phyloP scores from a whole-genome alignment of 164 flowering plant species.

The Vitis rupestris region DNA sequence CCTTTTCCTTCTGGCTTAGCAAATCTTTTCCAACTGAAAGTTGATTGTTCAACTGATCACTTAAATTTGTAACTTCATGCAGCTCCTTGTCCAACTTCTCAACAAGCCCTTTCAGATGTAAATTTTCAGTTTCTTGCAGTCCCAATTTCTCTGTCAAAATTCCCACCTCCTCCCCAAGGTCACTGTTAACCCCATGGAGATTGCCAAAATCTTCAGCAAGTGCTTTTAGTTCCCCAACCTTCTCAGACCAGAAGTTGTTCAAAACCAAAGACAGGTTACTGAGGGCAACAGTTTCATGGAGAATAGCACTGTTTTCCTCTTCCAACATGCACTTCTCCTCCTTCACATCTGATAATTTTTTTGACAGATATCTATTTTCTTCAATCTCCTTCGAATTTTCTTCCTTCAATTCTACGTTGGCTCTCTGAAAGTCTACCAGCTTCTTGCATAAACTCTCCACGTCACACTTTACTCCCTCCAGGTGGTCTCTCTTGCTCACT shows the following conservation, averaged over 20 bases:
- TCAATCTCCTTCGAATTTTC: slow-evolving; percentile 36
- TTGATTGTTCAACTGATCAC: slow-evolving; percentile 37
- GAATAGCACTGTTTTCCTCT: slow-evolving; percentile 44
- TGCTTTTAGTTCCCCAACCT: slow-evolving; percentile 33
- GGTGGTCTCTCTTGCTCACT: slow-evolving; percentile 27
- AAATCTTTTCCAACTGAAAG: slow-evolving; percentile 30
- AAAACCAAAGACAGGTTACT: slow-evolving; percentile 49
- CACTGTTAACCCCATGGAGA: slow-evolving; percentile 34
- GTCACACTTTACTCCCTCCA: slow-evolving; percentile 29
- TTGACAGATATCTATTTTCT: slow-evolving; percentile 39
- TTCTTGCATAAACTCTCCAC: slow-evolving; percentile 25
- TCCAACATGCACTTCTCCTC: slow-evolving; percentile 48
- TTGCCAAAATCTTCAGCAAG: slow-evolving; percentile 37
- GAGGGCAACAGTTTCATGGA: slow-evolving; percentile 41
- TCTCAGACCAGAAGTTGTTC: slow-evolving; percentile 50
- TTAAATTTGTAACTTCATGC: slow-evolving; percentile 31
- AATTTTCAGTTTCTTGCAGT: slow-evolving; percentile 44
- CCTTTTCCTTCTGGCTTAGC: slow-evolving; percentile 42
- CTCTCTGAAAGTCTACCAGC: slow-evolving; percentile 33
- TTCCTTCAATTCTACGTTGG: slow-evolving; percentile 30
- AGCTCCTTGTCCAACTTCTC: slow-evolving; percentile 45
- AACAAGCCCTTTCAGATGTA: slow-evolving; percentile 41
- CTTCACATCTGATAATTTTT: slow-evolving; percentile 39
- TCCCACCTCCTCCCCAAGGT: slow-evolving; percentile 38
- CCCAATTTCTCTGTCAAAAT: slow-evolving; percentile 30